Conservation (phyloP, 2,329 filamentous ascomycete genomes). For the Ceratocystis colombiana region DNA sequence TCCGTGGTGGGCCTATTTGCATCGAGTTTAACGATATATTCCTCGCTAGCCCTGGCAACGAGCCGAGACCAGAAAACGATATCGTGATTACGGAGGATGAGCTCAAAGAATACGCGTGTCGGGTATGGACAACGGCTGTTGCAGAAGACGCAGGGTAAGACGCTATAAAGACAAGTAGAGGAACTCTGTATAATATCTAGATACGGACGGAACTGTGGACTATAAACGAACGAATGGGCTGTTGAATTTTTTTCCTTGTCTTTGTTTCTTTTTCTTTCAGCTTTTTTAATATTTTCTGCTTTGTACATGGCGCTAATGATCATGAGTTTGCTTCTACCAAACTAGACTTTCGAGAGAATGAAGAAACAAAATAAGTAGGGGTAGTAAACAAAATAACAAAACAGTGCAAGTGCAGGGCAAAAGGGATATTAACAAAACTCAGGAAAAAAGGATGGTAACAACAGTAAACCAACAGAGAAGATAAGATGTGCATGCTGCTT, state of each 20-base stretch:
- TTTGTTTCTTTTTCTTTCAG: slow-evolving; percentile 6
- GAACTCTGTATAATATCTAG: slow-evolving; percentile 5
- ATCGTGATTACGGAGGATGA: slow-evolving; percentile 22
- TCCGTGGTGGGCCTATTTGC: slow-evolving; percentile 14
- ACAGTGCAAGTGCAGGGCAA: background rate
- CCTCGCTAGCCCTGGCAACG: slow-evolving; percentile 10
- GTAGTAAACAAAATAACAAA: background rate
- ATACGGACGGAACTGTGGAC: background rate
- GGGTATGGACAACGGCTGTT: slow-evolving; percentile 20
- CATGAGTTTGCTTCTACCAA: slow-evolving; percentile 5
- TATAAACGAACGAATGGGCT: background rate
- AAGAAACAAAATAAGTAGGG: slow-evolving; percentile 6
- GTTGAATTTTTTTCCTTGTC: background rate
- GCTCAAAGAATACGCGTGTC: slow-evolving; percentile 17
- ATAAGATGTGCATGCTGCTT: background rate
- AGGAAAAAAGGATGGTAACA: background rate
- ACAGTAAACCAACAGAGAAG: background rate
- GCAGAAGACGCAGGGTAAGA: slow-evolving; percentile 11
- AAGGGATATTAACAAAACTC: background rate
- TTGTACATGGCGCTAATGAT: slow-evolving; percentile 2
- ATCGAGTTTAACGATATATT: slow-evolving; percentile 20
- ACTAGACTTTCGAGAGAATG: slow-evolving; percentile 5
- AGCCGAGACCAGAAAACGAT: slow-evolving; percentile 15
- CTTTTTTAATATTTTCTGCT: slow-evolving; percentile 14
- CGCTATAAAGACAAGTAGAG: background rate